These are phyloP conservation scores for Termitomyces sp. DNA, from an alignment of 768 basidiomycete species.

Conservation along the genomic window DNA sequence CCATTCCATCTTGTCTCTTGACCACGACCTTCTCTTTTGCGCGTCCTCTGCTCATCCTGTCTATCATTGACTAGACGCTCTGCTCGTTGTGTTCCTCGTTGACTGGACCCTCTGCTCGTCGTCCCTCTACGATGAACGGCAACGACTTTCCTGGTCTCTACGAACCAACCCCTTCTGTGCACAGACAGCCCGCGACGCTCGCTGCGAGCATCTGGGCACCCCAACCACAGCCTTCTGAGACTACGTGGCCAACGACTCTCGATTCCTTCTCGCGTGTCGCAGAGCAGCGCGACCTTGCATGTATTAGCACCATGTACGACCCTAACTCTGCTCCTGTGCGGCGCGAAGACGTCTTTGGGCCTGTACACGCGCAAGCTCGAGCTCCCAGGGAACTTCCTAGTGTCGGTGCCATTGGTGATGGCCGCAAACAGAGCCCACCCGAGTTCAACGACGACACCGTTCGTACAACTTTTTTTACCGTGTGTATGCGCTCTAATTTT, in stretches of 20 bases:
- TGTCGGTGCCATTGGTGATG: constrained; percentile 78
- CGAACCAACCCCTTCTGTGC: constrained; percentile 28
- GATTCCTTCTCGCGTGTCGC: constrained; percentile 54
- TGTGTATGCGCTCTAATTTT: constrained; percentile 4
- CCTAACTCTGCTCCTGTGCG: constrained; percentile 22
- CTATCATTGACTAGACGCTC: not conserved
- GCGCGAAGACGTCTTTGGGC: constrained; percentile 66
- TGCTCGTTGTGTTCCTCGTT: not conserved
- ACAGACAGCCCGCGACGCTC: constrained; percentile 32
- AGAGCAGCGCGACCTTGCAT: constrained; percentile 34
- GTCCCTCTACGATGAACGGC: constrained; percentile 20
- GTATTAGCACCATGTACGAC: constrained; percentile 9
- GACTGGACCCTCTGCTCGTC: not conserved
- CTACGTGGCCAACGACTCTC: constrained; percentile 63
- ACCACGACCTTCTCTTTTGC: constrained; percentile 28
- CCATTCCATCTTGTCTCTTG: constrained; percentile 32
- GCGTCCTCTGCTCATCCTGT: not conserved
- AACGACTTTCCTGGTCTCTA: constrained; percentile 29
- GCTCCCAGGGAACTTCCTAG: constrained; percentile 14
- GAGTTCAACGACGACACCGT: constrained; percentile 31
- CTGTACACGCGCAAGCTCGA: constrained; percentile 24
- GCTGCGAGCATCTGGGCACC: constrained; percentile 78
- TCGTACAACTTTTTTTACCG: not conserved
- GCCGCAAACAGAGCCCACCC: constrained; percentile 58
- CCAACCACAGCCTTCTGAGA: constrained; percentile 62